Evolutionary conservation across 192 early-diverging fungal species (phyloP).

Genomic region (Podila epicladia): DNA sequence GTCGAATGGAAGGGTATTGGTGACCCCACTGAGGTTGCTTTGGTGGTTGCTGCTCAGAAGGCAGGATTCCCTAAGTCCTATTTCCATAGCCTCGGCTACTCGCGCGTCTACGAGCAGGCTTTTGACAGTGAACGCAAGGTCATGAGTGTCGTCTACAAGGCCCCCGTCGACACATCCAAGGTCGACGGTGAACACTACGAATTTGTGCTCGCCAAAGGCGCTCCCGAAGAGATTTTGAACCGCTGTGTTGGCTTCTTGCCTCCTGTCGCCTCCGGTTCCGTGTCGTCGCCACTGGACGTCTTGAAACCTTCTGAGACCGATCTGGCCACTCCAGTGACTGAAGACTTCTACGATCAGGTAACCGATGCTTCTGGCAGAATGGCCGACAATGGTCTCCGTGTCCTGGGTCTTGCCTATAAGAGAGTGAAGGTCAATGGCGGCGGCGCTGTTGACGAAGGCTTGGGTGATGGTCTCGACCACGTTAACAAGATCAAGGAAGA

Average conservation of each 20-base stretch:
- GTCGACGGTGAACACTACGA: constrained; percentile 32
- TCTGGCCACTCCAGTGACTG: constrained; percentile 56
- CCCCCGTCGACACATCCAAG: constrained; percentile 16
- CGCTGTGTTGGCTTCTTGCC: constrained; percentile 71
- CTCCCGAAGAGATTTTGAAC: constrained; percentile 86
- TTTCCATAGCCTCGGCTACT: constrained; percentile 65
- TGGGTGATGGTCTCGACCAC: constrained; percentile 49
- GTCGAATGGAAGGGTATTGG: constrained; percentile 78
- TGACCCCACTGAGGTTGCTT: constrained; percentile 94
- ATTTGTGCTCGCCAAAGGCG: constrained; percentile 87
- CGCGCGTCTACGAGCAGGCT: constrained; percentile 78
- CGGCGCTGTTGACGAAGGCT: background rate
- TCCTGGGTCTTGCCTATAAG: constrained; percentile 86
- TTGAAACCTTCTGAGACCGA: constrained; percentile 53
- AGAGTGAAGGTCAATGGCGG: constrained; percentile 52
- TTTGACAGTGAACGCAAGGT: constrained; percentile 96
- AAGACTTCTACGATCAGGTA: constrained; percentile 57
- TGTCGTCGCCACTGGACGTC: constrained; percentile 29
- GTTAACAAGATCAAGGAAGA: constrained; percentile 57
- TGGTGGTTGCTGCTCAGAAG: constrained; percentile 86
- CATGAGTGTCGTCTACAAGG: constrained; percentile 85
- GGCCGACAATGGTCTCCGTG: constrained; percentile 78
- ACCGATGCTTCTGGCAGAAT: constrained; percentile 56
- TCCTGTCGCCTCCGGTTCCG: constrained; percentile 5
- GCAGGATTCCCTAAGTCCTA: constrained; percentile 72